phyloP scores from a whole-genome alignment of 768 basidiomycete species.

The Lentinula detonsa region DNA sequence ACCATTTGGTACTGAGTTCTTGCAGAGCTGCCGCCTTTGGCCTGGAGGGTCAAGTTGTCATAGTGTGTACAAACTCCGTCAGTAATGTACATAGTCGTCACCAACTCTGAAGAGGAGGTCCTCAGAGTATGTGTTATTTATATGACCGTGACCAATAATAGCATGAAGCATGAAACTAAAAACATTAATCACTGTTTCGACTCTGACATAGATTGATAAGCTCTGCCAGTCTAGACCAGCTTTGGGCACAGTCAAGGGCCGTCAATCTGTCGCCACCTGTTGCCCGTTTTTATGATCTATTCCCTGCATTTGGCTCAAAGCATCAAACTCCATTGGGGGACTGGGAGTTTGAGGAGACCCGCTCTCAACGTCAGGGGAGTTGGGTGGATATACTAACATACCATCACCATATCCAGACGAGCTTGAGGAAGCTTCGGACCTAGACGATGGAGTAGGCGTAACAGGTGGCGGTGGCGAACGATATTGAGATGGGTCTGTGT shows the following conservation, averaged over 20 bases:
- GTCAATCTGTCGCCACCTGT: neutral
- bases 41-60: conserved; percentile 58
- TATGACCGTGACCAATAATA: too few relatives aligned
- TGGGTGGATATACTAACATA: neutral
- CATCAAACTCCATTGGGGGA: neutral
- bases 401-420: neutral
- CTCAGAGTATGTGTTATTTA: too few relatives aligned
- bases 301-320: neutral
- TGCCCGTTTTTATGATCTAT: neutral
- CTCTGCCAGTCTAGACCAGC: neutral
- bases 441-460: neutral
- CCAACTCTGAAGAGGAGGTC: too few relatives aligned
- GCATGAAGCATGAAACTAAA: too few relatives aligned
- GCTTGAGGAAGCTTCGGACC: neutral
- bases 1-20: conserved; percentile 6
- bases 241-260: neutral
- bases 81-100: neutral
- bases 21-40: conserved; percentile 60
- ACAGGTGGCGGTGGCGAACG: neutral
- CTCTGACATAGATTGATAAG: neutral
- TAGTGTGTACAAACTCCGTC: neutral
- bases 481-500: neutral
- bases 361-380: neutral
- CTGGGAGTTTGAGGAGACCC: neutral
- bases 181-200: too few relatives aligned